These are phyloP conservation scores for Cladosporium sp. DNA, from an alignment of 2,329 filamentous ascomycete species.

Conservation along the genomic window DNA sequence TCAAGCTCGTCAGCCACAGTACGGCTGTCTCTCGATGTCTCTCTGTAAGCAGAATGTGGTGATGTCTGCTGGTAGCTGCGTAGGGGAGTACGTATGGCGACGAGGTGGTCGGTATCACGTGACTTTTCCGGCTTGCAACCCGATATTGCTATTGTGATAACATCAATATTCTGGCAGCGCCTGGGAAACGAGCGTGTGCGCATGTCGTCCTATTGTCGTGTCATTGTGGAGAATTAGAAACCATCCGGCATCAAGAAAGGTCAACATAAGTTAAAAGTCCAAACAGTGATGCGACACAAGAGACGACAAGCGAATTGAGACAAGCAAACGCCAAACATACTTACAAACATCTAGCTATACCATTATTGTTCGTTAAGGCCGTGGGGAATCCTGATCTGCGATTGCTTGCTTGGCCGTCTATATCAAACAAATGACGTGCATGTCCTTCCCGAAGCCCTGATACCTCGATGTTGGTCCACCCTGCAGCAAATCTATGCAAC, in stretches of 20 bases:
- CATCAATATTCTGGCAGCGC: not conserved
- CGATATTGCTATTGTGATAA: not conserved
- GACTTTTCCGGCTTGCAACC: not conserved
- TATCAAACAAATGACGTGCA: not conserved
- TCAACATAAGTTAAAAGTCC: not conserved
- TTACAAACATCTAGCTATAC: slow-evolving; percentile 5
- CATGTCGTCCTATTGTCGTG: too few species aligned
- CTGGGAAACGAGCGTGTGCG: not conserved
- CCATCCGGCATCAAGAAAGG: not conserved
- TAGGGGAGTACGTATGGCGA: not conserved
- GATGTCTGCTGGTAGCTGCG: not conserved
- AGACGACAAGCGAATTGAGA: not conserved
- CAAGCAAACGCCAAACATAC: not conserved
- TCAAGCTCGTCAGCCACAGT: not conserved
- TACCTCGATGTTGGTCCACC: not conserved
- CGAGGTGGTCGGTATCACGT: not conserved
- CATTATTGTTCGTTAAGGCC: slow-evolving; percentile 1
- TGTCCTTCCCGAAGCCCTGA: not conserved
- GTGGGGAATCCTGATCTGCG: not conserved
- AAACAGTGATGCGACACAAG: not conserved
- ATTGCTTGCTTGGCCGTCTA: slow-evolving; percentile 10
- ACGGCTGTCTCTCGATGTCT: not conserved
- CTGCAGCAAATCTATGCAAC: not conserved
- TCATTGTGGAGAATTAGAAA: not conserved
- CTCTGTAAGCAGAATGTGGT: not conserved